Percentiles rank a stretch among this genome's conserved stretches.
Evolutionary conservation across 1,139 yeast species (phyloP).

Genomic region (Zygotorulaspora mrakii): DNA sequence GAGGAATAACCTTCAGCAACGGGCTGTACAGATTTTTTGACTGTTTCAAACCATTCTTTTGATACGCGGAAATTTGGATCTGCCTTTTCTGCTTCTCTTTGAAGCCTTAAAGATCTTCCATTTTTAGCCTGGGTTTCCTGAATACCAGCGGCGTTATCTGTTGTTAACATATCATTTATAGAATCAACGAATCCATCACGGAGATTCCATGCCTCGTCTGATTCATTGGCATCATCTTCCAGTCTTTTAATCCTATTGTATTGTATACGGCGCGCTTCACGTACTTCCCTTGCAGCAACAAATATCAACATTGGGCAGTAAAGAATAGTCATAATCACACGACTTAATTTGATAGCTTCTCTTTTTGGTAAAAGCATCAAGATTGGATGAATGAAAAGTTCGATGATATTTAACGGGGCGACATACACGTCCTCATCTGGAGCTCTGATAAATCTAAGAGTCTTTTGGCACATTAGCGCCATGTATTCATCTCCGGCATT

Average conservation of each 20-base stretch:
- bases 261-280: slow-evolving; percentile 62
- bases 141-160: slow-evolving; percentile 32
- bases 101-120: slow-evolving; percentile 45
- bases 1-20: slow-evolving; percentile 50
- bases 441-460: slow-evolving; percentile 77
- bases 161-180: slow-evolving; percentile 35
- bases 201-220: slow-evolving; percentile 77
- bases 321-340: slow-evolving; percentile 56
- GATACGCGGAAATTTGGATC: slow-evolving; percentile 66
- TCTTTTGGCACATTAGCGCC: slow-evolving; percentile 81
- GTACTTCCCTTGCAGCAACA: slow-evolving; percentile 61
- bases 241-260: slow-evolving; percentile 65
- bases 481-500: slow-evolving; percentile 82
- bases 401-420: slow-evolving; percentile 79
- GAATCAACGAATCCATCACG: slow-evolving; percentile 64
- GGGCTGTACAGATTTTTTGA: slow-evolving; percentile 52
- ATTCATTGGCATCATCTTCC: slow-evolving; percentile 78
- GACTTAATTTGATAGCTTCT: slow-evolving; percentile 40
- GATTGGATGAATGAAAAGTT: slow-evolving; percentile 46
- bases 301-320: slow-evolving; percentile 65
- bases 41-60: slow-evolving; percentile 48
- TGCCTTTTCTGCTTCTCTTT: slow-evolving; percentile 59
- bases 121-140: slow-evolving; percentile 44
- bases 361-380: slow-evolving; percentile 21
- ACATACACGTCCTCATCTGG: slow-evolving; percentile 85